A percentile compares a stretch with the other conserved stretches of the same genome.
phyloP scores from a whole-genome alignment of 805 yeast species.

The Pichia heedii region DNA sequence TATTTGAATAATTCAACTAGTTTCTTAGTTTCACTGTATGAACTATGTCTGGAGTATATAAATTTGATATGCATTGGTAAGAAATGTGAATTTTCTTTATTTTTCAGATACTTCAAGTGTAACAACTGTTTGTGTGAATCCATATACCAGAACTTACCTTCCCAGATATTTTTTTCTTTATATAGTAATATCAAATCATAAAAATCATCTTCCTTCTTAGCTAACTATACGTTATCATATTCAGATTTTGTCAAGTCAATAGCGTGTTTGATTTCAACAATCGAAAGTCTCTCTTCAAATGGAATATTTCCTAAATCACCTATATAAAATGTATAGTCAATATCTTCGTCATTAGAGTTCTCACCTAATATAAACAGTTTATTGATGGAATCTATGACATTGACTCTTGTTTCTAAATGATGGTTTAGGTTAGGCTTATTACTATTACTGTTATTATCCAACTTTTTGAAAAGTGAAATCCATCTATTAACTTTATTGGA shows the following conservation, averaged over 20 bases:
- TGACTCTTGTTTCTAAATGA: constrained; percentile 4
- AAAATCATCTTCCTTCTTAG: background rate
- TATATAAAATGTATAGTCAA: background rate
- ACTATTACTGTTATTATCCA: too few relatives aligned
- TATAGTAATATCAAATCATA: background rate
- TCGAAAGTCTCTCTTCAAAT: background rate
- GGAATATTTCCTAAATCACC: background rate
- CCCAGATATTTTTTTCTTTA: background rate
- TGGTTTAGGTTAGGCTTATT: too few relatives aligned
- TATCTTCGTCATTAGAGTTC: background rate
- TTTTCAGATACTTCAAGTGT: too few relatives aligned
- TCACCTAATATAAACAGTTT: too few relatives aligned
- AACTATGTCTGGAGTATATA: constrained; percentile 16
- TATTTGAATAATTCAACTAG: constrained; percentile 10
- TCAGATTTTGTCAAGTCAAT: constrained; percentile 10
- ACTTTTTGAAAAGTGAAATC: background rate
- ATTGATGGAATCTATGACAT: background rate
- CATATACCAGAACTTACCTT: background rate
- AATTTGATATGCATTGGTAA: constrained; percentile 9
- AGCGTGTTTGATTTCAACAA: constrained; percentile 8
- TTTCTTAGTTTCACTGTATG: constrained; percentile 10
- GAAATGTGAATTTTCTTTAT: background rate
- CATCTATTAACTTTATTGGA: background rate
- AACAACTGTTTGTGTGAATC: background rate
- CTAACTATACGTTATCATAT: constrained; percentile 3